A percentile compares a stretch with the other conserved stretches of the same genome.
phyloP scores from a whole-genome alignment of 352 stramenopile species.

The Globisporangium irregulare region DNA sequence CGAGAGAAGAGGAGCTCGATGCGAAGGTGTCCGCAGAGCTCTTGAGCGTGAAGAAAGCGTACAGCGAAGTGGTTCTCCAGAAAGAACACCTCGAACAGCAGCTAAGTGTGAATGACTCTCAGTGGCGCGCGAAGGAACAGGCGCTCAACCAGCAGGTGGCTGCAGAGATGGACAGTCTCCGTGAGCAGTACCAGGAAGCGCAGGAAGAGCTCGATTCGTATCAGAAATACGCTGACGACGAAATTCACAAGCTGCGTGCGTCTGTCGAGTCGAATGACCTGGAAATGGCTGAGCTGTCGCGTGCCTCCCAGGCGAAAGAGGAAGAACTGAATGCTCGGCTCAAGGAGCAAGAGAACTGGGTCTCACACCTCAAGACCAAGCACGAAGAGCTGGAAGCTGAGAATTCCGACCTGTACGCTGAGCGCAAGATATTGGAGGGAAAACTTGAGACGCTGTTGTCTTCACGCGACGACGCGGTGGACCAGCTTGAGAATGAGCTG shows the following conservation, averaged over 20 bases:
- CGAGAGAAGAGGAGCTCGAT: slow-evolving; percentile 9
- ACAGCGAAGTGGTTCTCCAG: slow-evolving; percentile 22
- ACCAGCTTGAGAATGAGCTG: slow-evolving; percentile 31
- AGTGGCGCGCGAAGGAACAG: slow-evolving; percentile 39
- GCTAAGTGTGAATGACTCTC: slow-evolving; percentile 21
- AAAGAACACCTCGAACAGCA: slow-evolving; percentile 31
- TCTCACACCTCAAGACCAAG: slow-evolving; percentile 23
- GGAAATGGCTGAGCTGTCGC: slow-evolving; percentile 34
- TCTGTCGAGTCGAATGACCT: slow-evolving; percentile 35
- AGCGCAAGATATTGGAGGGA: slow-evolving; percentile 22
- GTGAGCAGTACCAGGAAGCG: slow-evolving; percentile 39
- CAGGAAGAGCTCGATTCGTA: slow-evolving; percentile 51
- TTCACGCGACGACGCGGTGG: slow-evolving; percentile 21
- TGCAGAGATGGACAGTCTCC: slow-evolving; percentile 37
- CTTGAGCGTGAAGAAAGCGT: slow-evolving; percentile 17
- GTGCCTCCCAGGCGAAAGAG: slow-evolving; percentile 22
- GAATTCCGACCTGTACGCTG: slow-evolving; percentile 29
- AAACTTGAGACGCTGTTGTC: slow-evolving; percentile 31
- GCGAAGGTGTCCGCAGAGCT: slow-evolving; percentile 22
- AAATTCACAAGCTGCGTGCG: slow-evolving; percentile 46
- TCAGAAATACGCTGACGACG: slow-evolving; percentile 46
- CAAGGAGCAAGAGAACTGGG: slow-evolving; percentile 25
- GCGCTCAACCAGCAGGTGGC: slow-evolving; percentile 26
- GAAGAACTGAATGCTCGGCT: slow-evolving; percentile 24
- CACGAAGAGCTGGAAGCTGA: slow-evolving; percentile 32